Percentiles rank a stretch among this genome's conserved stretches.
Evolutionary conservation across 2,329 filamentous ascomycete genomes (phyloP).

Genomic region (Paracoccidioides brasiliensis): DNA sequence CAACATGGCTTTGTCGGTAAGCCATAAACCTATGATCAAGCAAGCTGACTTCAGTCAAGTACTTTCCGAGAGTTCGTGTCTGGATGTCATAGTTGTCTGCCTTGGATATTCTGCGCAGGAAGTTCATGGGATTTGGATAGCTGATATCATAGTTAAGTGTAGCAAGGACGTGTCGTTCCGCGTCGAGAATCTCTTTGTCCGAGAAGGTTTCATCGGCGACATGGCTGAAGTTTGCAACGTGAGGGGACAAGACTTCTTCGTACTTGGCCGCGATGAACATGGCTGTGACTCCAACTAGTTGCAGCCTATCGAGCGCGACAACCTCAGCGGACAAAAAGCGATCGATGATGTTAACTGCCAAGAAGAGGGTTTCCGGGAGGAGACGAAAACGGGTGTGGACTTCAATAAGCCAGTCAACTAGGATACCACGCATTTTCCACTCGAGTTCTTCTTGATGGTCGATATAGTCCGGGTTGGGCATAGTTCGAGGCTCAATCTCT

Average conservation of each 20-base stretch:
- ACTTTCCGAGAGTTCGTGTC: conserved; percentile 92
- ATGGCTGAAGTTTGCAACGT: conserved; percentile 92
- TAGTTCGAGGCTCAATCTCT: conserved; percentile 60
- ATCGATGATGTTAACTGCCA: conserved; percentile 93
- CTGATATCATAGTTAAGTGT: conserved; percentile 93
- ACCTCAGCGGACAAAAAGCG: conserved; percentile 90
- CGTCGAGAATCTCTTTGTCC: conserved; percentile 87
- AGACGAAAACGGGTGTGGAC: conserved; percentile 86
- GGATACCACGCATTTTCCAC: conserved; percentile 94
- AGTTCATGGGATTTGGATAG: conserved; percentile 99
- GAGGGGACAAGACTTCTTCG: conserved; percentile 92
- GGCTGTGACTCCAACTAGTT: conserved; percentile 93
- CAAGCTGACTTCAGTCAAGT: conserved; percentile 91
- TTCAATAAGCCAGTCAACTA: conserved; percentile 97
- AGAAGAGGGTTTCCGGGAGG: conserved; percentile 86
- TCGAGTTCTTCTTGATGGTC: conserved; percentile 89
- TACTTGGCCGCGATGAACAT: conserved; percentile 96
- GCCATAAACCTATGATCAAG: conserved; percentile 88
- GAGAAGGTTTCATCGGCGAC: conserved; percentile 95
- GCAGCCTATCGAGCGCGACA: conserved; percentile 89
- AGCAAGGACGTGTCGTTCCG: conserved; percentile 86
- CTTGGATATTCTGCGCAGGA: conserved; percentile 95
- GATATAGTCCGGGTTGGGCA: conserved; percentile 91
- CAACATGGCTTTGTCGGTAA: conserved; percentile 78
- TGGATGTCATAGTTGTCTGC: conserved; percentile 99